Conservation (phyloP, 768 basidiomycete genomes). For the Sarcomyxa edulis region DNA sequence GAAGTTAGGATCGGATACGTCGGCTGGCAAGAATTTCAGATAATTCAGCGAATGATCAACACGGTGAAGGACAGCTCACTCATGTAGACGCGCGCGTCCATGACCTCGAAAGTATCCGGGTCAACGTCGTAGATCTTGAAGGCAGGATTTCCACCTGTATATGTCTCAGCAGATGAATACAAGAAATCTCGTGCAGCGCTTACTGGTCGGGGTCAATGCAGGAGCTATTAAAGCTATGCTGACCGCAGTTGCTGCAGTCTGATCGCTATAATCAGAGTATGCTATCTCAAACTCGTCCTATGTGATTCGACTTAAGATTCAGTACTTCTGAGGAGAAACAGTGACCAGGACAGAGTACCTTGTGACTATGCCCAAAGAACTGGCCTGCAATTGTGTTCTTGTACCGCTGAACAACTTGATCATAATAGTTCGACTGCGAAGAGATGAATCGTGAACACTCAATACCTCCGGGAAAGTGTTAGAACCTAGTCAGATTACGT, state of each 20-base stretch:
- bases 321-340: not conserved
- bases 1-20: slow-evolving; percentile 37
- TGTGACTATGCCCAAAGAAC: slow-evolving; percentile 59
- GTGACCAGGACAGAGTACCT: slow-evolving; percentile 19
- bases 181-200: slow-evolving; percentile 9
- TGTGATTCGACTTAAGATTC: not conserved
- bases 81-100: slow-evolving; percentile 49
- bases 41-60: not conserved
- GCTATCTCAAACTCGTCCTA: slow-evolving; percentile 57
- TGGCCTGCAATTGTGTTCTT: slow-evolving; percentile 52
- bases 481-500: slow-evolving; percentile 1
- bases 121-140: slow-evolving; percentile 63
- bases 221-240: slow-evolving; percentile 47
- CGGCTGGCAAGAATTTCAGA: slow-evolving; percentile 22
- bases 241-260: slow-evolving; percentile 37
- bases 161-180: not conserved
- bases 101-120: slow-evolving; percentile 60
- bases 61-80: slow-evolving; percentile 26
- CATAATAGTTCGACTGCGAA: slow-evolving; percentile 52
- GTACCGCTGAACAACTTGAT: slow-evolving; percentile 59
- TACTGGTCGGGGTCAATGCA: slow-evolving; percentile 53
- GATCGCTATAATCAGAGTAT: slow-evolving; percentile 49
- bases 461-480: not conserved
- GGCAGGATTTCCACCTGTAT: slow-evolving; percentile 45
- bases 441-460: not conserved